Evolutionary conservation across 306 rosid genomes (phyloP), one percentile per base, ranked within the genome.

Genomic region (Fragaria ananassa): DNA sequence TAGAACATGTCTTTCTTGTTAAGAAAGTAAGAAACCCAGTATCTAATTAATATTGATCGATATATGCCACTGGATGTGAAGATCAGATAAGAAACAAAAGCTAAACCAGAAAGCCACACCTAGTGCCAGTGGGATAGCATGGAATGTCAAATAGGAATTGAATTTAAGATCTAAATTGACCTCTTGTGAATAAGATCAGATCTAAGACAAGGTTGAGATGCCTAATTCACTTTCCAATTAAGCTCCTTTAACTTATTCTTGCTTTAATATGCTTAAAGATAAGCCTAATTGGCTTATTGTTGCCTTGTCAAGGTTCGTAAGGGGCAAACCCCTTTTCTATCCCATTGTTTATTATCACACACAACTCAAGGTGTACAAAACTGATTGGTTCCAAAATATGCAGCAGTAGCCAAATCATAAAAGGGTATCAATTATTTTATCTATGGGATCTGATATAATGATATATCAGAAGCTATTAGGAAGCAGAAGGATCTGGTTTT

Each of bases 151-250:
- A 57, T 19, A 45, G 80, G 71, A 78, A 74, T 45, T 44, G 6
- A 18, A 68, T 29, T 67, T 68, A 61, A 64, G 46, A 35, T 64
- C 47, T 71, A 25, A 17, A 56, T 35, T 75, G 19, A 42, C 34
- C 15, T 47, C 34, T 46, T 70, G 25, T 74, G 51, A 25, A 47
- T 45, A 5, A 53, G 60, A 63, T 72, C 25, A 80, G 25, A 63
- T 72, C 8, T 56, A 74, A 37, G 78, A 64, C 77, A 77, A 46
- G 81, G 78, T 72, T 25, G 64, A 65, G 85, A 81, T 81, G 81
- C 78, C 49, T 71, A 47, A 66, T 12, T 29, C 14, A 46, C 70
- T 64, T 64, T 64, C 29, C 17, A 45, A 45, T 21, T 4, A 18
- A 66, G 49, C 50, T 66, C 17, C 31, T 68, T 68, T 68, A 68